A percentile compares a stretch with the other conserved stretches of the same genome.
These are phyloP conservation scores for Apophysomyces ossiformis DNA, from an alignment of 371 early-diverging fungal genomes.

Conservation along the genomic window DNA sequence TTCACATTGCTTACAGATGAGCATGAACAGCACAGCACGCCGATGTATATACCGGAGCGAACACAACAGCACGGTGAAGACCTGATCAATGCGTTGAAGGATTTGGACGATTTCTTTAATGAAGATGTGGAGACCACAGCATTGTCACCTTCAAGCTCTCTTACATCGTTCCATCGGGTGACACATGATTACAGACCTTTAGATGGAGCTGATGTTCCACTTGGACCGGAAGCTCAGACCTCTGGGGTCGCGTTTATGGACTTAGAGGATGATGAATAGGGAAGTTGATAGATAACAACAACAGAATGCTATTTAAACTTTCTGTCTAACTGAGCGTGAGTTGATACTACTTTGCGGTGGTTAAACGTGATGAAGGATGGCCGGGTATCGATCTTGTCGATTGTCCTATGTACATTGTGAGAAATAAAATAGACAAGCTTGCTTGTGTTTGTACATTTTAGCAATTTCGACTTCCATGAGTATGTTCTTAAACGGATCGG, in stretches of 20 bases:
- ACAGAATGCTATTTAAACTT: constrained; percentile 20
- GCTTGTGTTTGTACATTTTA: constrained; percentile 42
- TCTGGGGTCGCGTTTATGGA: constrained; percentile 7
- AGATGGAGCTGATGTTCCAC: neutral
- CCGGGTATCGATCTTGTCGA: constrained; percentile 67
- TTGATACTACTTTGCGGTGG: constrained; percentile 54
- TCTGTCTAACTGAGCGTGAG: constrained; percentile 39
- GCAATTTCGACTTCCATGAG: constrained; percentile 66
- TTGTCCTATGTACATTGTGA: constrained; percentile 48
- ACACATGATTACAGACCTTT: constrained; percentile 13
- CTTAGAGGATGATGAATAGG: constrained; percentile 6
- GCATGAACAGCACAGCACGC: constrained; percentile 9
- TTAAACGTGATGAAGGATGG: constrained; percentile 70
- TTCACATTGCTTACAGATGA: constrained; percentile 50
- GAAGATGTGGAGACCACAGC: constrained; percentile 51
- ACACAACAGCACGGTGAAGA: constrained; percentile 40
- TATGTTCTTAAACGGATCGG: constrained; percentile 65
- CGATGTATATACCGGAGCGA: neutral
- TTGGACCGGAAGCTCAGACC: constrained; percentile 7
- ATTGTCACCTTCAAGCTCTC: constrained; percentile 19
- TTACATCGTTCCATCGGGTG: constrained; percentile 12
- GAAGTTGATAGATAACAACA: constrained; percentile 5
- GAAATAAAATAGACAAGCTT: neutral
- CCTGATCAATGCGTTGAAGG: constrained; percentile 60
- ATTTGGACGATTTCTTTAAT: constrained; percentile 66